Conservation (phyloP, 306 rosid species). For the Aeschynomene evenia region DNA sequence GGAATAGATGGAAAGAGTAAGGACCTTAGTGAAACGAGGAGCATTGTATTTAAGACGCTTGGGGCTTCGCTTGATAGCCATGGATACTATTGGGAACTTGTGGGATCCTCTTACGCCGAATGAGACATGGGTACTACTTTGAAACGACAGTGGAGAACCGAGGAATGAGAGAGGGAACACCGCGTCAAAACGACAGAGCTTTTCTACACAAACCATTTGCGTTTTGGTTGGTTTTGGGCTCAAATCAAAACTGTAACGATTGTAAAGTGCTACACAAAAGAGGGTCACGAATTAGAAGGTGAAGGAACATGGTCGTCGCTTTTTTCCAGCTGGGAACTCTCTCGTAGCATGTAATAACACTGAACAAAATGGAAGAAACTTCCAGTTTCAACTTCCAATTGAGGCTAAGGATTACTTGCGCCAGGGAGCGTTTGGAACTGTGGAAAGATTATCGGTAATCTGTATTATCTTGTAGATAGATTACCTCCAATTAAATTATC, state of each 20-base stretch:
- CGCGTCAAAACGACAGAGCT: slow-evolving; percentile 23
- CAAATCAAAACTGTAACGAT: neutral
- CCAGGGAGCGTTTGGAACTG: too few species aligned
- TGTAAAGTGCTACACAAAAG: neutral
- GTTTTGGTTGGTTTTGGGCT: neutral
- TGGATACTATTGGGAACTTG: slow-evolving; percentile 39
- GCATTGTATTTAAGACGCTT: slow-evolving; percentile 86
- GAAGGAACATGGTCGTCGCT: neutral
- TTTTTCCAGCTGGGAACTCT: neutral
- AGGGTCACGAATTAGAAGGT: neutral
- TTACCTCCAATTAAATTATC: too few species aligned
- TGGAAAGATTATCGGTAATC: too few species aligned
- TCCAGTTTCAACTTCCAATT: neutral
- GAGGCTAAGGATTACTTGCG: too few species aligned
- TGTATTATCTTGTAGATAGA: too few species aligned
- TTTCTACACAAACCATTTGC: slow-evolving; percentile 37
- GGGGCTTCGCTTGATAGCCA: slow-evolving; percentile 79
- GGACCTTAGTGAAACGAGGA: slow-evolving; percentile 84
- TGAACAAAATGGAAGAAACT: neutral
- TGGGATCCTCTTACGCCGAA: slow-evolving; percentile 20
- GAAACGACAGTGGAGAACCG: slow-evolving; percentile 24
- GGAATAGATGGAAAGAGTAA: neutral
- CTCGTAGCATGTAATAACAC: neutral
- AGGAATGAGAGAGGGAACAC: slow-evolving; percentile 33
- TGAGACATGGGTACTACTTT: slow-evolving; percentile 17